Base-by-base conservation (phyloP, 441 rosid species). In the Jatropha multifida region DNA sequence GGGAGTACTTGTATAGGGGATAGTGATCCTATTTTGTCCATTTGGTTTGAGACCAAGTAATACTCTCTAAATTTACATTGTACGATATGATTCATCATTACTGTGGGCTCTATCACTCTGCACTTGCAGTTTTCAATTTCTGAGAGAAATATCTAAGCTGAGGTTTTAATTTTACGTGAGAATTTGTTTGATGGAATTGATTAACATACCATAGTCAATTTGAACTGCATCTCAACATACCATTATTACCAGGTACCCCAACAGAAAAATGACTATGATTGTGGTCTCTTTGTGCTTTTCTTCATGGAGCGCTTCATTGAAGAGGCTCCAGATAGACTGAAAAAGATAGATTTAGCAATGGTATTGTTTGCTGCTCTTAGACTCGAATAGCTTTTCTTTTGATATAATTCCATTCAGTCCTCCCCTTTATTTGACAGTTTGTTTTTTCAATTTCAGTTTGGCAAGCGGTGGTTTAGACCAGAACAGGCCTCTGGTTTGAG, bases 261-360 rank as follows among this genome's bases (percentile, higher is more conserved):
- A 76, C 99, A 96, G 68, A 88, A 85, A 70, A 96, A 94, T 78
- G 99, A 94, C 51, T 92, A 84, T 49, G 99, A 96, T 71, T 96
- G 99, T 74, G 99, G 99, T 68, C 88, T 88, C 55, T 94, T 94
- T 74, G 98, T 96, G 42, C 98, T 96, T 73, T 89, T 76, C 84
- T 95, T 93, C 81, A 91, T 96, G 81, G 86, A 96, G 79, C 91
- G 97, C 7, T 94, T 96, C 86, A 87, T 90, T 1, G 91, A 89
- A 79, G 94, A 88, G 72, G 97, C 98, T 32, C 98, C 98, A 41
- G 90, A 88, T 76, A 91, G 98, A 83, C 82, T 92, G 78, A 90
- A 88, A 84, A 84, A 81, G 85, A 85, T 83, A 79, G 96, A 96
- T 82, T 78, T 94, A 68, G 80, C 84, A 60, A 92, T 94, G 99